Evolutionary conservation across 768 basidiomycete species (phyloP), one percentile per base, ranked within the genome.

Genomic region (Mycena vulgaris): DNA sequence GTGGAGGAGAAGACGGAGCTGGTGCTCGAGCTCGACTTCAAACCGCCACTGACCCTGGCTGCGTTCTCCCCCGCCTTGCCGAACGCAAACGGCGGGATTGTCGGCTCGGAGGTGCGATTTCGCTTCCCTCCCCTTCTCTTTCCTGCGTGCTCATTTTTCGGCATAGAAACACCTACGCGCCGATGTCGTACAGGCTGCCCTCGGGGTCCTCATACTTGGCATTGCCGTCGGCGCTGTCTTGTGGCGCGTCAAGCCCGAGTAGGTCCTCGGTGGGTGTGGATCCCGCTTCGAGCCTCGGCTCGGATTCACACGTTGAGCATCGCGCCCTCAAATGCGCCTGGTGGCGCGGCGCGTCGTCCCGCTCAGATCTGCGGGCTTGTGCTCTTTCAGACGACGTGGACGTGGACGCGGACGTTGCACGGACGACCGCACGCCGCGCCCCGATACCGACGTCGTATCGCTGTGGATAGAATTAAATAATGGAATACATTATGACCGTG

Each of bases 181-280:
- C 2, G 31, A 23, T 21, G 21, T 14, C 81, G 73, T 89, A 70
- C 86, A 87, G 59, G 84, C 91, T 1, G 91, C 89, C 5, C 76
- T 92, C 7, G 92, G 92, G 2, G 87, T 93, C 5, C 77, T 93
- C 17, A 83, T 94, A 5, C 78, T 94, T 30, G 85, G 90, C 40
- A 86, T 92, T 13, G 91, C 90, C 5, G 91, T 92, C 5, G 91
- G 88, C 23, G 92, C 92, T 10, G 92, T 94, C 51, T 78, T 92
- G 73, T 93, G 92, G 91, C 87, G 90, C 68, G 89, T 92, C 48
- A 89, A 88, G 68, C 68, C 72, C 13, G 52, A 67, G 51, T 72
- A 65, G 56, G 55, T 5, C 6, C 7, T 2, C 6, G 14, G n/a
- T 6, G 4, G 17, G 28, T 28, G 49, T 51, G 28, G 53, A 55